Base-by-base conservation (phyloP, 2,329 filamentous ascomycete genomes). In the Fusarium sp. region DNA sequence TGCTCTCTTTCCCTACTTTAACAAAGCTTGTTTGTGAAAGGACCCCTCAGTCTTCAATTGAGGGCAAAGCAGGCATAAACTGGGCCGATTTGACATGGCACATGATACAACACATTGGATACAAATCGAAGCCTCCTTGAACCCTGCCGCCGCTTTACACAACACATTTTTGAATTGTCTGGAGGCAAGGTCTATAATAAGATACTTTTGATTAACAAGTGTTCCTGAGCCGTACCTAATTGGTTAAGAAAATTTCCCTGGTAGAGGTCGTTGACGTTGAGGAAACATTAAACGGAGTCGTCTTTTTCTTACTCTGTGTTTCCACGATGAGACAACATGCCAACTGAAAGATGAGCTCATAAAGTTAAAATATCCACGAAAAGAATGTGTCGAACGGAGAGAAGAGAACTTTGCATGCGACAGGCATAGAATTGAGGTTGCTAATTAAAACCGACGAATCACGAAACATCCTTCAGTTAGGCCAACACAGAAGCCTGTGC, bases 381-480 rank as follows among this genome's bases (percentile, higher is more conserved):
- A 23, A 16, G 30, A 28, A 57, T 47, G 30, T 35, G 35, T n/a
- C 16, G 28, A 47, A 42, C n/a, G 35, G 32, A 46, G 44, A 44
- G 40, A 28, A 49, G 58, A 57, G 43, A 60, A 54, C 25, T n/a
- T 46, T 58, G 59, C 71, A 72, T 50, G 54, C 46, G 71, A 73
- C 67, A 64, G 28, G 19, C 33, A 28, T 16, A 40, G 35, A 43
- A 69, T 21, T 42, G 33, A 47, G 44, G 46, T 35, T 58, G 43
- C 44, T 69, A 65, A 65, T 54, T 49, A 72, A 72, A 61, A 58
- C 50, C 18, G 42, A 33, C 71, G 62, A 73, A 73, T 57, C 58
- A 71, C 28, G 52, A 37, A 28, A 47, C 54, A 68, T 32, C 23
- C 11, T 38, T 46, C 25, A 46, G 54, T 49, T 44, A 64, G 60